Evolutionary conservation across 192 early-diverging fungal genomes (phyloP).

Genomic region (Linnemannia schmuckeri): DNA sequence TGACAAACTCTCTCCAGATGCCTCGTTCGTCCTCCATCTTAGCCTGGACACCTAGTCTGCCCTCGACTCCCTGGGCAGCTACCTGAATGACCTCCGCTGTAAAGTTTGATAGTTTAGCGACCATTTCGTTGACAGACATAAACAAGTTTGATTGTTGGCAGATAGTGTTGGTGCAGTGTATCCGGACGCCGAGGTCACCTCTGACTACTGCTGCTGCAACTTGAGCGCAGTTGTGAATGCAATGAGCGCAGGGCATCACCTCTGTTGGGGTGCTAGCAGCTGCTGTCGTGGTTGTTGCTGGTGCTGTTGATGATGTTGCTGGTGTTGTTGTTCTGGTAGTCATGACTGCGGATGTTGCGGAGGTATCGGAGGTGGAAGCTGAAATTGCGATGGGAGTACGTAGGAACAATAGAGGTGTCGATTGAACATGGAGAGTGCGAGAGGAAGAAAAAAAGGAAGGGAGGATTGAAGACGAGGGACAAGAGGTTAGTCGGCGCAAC

Average conservation of each 20-base stretch:
- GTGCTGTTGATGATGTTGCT: constrained; percentile 32
- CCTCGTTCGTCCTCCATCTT: constrained; percentile 62
- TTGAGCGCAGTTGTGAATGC: constrained; percentile 61
- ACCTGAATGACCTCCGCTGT: constrained; percentile 75
- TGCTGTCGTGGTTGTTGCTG: constrained; percentile 32
- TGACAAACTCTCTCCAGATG: constrained; percentile 69
- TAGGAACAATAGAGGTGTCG: neutral
- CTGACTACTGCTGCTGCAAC: constrained; percentile 62
- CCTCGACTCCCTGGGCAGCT: constrained; percentile 78
- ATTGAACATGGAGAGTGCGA: constrained; percentile 13
- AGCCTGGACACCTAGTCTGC: constrained; percentile 78
- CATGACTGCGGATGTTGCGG: constrained; percentile 9
- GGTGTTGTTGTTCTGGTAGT: constrained; percentile 27
- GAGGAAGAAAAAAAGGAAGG: neutral
- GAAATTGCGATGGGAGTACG: constrained; percentile 12
- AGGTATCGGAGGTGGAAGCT: constrained; percentile 14
- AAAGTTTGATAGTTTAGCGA: constrained; percentile 69
- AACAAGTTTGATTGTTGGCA: constrained; percentile 58
- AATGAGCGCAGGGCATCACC: constrained; percentile 56
- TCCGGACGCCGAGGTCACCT: constrained; percentile 61
- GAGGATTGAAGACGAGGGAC: neutral
- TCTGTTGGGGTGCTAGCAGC: constrained; percentile 31
- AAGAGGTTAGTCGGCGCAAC: neutral
- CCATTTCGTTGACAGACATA: constrained; percentile 71
- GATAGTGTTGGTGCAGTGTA: constrained; percentile 57